Conservation (phyloP, 2,329 filamentous ascomycete species). For the Colletotrichum sp. region DNA sequence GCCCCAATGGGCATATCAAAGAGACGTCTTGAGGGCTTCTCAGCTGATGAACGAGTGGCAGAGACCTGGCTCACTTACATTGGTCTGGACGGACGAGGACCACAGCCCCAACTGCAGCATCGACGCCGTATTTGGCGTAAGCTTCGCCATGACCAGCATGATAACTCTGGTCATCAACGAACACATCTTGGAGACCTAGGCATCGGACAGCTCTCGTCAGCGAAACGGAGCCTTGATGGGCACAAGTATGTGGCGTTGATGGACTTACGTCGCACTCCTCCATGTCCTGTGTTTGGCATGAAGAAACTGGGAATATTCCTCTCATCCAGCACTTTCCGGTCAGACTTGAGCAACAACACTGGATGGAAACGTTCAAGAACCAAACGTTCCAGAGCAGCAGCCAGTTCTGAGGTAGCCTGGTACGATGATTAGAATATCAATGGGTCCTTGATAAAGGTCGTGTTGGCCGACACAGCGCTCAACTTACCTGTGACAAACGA, state of each 20-base stretch:
- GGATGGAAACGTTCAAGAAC: background rate
- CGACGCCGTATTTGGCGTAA: constrained; percentile 64
- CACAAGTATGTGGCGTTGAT: background rate
- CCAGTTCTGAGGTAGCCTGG: background rate
- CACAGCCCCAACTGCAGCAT: constrained; percentile 57
- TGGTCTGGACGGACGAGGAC: constrained; percentile 71
- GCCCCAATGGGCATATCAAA: background rate
- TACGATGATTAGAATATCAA: background rate
- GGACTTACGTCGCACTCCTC: background rate
- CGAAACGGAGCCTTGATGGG: too few species aligned
- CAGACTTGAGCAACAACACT: background rate
- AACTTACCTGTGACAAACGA: background rate
- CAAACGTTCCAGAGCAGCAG: background rate
- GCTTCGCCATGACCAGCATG: constrained; percentile 55
- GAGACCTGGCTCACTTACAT: constrained; percentile 52
- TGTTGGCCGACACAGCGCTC: rapidly evolving
- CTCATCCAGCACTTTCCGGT: background rate
- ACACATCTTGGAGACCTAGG: constrained; percentile 46
- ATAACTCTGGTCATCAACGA: constrained; percentile 58
- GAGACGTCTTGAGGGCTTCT: background rate
- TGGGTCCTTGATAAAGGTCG: background rate
- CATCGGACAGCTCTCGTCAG: background rate
- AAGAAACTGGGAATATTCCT: background rate
- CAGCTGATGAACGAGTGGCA: rapidly evolving
- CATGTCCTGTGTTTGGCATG: background rate